Evolutionary conservation across 75 land plant species (phyloP), one percentile per base, ranked within the genome.

Genomic region (Sequoiadendron giganteum): DNA sequence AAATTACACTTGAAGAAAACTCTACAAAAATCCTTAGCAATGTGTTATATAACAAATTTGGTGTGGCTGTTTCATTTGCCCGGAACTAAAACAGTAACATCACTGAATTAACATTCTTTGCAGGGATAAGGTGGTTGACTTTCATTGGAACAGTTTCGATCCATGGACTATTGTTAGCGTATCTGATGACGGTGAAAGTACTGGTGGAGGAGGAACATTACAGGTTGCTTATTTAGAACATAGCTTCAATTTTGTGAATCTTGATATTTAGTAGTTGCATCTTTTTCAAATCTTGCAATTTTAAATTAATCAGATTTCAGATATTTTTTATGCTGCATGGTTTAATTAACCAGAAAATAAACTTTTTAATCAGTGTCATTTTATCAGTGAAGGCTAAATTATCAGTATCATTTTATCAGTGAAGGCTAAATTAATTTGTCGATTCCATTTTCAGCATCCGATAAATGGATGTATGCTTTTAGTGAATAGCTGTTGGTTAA

Each of bases 81-180:
- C 58, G n/a, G 18, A 54, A 52, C 34, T 65, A 28, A 4, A 48
- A 21, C 28, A 36, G 5, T 21, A 70, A 85, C 19, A 32, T 36
- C 43, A 84, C 34, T 43, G 40, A 79, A 85, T 82, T 10, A n/a
- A 82, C 49, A 82, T 82, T 19, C 48, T 28, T 47, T 90, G 38
- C 93, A 97, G 99, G 93, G 99, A 96, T 86, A 95, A 97, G 91
- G 97, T 98, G 87, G 98, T 98, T 82, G 99, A 98, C 87, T 98
- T 98, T 72, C 99, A 98, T 54, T 98, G 98, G 99, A 94, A 95
- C 92, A 86, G 94, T 70, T 87, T 90, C 85, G 99, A 98, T 91
- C 99, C 99, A 30, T 98, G 99, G 99, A 97, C 99, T 40, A 86
- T 98, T 88, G 96, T 95, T n/a, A 97, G 99, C 87, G 99, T 97